These are phyloP conservation scores for Rhynchospora pubera DNA, from an alignment of 176 grass and related monocot genomes.

Conservation along the genomic window DNA sequence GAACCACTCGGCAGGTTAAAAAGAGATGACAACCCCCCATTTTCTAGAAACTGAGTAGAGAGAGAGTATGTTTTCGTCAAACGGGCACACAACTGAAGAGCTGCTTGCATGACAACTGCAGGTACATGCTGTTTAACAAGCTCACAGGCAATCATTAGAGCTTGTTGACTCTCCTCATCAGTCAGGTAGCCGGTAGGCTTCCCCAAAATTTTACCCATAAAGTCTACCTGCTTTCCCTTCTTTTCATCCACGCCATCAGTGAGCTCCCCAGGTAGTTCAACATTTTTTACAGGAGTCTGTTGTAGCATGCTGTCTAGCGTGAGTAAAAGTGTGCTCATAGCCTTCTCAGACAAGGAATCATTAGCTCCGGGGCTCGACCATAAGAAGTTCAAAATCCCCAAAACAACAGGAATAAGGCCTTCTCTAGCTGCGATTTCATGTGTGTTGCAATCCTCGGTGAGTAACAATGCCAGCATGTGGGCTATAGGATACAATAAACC, in stretches of 20 bases:
- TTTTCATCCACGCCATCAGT: constrained; percentile 23
- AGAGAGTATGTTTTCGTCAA: constrained; percentile 64
- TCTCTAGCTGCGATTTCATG: constrained; percentile 48
- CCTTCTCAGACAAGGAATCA: constrained; percentile 34
- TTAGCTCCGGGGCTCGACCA: constrained; percentile 24
- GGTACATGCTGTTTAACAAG: constrained; percentile 55
- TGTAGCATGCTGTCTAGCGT: constrained; percentile 64
- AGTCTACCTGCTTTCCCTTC: constrained; percentile 36
- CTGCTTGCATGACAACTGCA: constrained; percentile 59
- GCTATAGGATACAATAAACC: constrained; percentile 36
- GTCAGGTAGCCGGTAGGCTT: constrained; percentile 66
- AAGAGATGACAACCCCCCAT: constrained; percentile 46
- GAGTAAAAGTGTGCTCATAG: constrained; percentile 54
- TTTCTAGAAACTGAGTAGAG: constrained; percentile 51
- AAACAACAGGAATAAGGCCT: constrained; percentile 39
- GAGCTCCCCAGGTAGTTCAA: constrained; percentile 16
- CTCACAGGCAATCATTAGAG: constrained; percentile 48
- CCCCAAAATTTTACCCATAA: constrained; percentile 50
- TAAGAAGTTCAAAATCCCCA: constrained; percentile 44
- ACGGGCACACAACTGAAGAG: constrained; percentile 62
- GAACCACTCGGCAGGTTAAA: constrained; percentile 46
- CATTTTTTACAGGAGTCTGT: constrained; percentile 32
- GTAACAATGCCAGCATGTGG: constrained; percentile 50
- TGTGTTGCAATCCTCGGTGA: constrained; percentile 49
- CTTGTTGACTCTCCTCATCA: constrained; percentile 53